phyloP scores from a whole-genome alignment of 2,329 filamentous ascomycete species.

The Shiraia bambusicola region DNA sequence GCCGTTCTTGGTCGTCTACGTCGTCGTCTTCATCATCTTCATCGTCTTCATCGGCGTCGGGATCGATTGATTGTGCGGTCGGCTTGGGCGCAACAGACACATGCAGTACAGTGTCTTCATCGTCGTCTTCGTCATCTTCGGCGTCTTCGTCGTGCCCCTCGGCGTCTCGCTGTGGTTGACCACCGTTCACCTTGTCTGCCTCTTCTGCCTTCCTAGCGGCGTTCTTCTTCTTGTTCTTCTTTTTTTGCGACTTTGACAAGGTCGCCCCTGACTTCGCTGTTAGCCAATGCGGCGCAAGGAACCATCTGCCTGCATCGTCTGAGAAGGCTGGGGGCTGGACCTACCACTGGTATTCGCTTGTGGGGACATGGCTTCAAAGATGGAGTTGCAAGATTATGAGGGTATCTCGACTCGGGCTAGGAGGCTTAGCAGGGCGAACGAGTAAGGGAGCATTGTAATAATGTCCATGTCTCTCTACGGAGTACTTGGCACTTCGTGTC shows the following conservation, averaged over 20 bases:
- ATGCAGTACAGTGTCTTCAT: slow-evolving; percentile 5
- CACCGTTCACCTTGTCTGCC: slow-evolving; percentile 28
- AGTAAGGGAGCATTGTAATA: slow-evolving; percentile 26
- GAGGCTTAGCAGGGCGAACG: slow-evolving; percentile 6
- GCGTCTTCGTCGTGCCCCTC: slow-evolving; percentile 34
- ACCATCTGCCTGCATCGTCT: not conserved
- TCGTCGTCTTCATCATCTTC: too few relatives aligned
- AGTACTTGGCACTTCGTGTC: slow-evolving; percentile 44
- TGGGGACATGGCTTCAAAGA: slow-evolving; percentile 32
- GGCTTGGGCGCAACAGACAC: slow-evolving; percentile 19
- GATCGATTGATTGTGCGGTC: slow-evolving; percentile 23
- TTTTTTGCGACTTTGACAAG: slow-evolving; percentile 42
- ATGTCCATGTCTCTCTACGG: slow-evolving; percentile 17
- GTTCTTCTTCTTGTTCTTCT: slow-evolving; percentile 45
- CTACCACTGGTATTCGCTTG: slow-evolving; percentile 36
- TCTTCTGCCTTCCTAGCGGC: slow-evolving; percentile 30
- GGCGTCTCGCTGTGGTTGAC: slow-evolving; percentile 21
- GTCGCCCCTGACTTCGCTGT: slow-evolving; percentile 25
- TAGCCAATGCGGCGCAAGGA: slow-evolving; percentile 9
- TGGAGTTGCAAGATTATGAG: slow-evolving; percentile 13
- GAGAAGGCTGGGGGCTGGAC: slow-evolving; percentile 14
- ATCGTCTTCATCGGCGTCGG: slow-evolving; percentile 32
- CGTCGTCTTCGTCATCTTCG: slow-evolving; percentile 40
- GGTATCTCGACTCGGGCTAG: not conserved
- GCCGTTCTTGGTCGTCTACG: slow-evolving; percentile 38